Evolutionary conservation across 257 asterid genomes (phyloP).

Genomic region (Solanum clarkiae): DNA sequence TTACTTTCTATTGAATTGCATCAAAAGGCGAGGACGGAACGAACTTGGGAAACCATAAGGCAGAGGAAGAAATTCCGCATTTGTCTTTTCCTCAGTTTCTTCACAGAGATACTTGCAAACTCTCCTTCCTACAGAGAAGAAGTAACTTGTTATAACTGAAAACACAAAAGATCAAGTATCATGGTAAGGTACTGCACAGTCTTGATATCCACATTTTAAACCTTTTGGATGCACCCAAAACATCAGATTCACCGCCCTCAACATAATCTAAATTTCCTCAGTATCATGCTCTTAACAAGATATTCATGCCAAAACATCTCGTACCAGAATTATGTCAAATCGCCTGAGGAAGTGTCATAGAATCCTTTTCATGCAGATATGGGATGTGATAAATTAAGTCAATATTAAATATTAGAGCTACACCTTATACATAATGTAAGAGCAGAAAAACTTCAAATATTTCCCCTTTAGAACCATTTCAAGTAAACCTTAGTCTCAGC

Average conservation of each 20-base stretch:
- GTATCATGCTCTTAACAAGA: neutral
- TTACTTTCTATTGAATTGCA: neutral
- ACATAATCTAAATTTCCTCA: neutral
- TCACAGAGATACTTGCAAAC: conserved; percentile 61
- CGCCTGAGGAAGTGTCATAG: neutral
- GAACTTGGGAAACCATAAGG: conserved; percentile 98
- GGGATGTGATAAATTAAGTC: neutral
- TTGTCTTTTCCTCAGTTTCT: conserved; percentile 80
- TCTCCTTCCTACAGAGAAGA: conserved; percentile 65
- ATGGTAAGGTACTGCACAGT: neutral
- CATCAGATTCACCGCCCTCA: neutral
- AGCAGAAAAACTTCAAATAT: neutral
- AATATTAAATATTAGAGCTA: neutral
- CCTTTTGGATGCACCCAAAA: neutral
- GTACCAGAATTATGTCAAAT: neutral
- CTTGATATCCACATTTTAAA: neutral
- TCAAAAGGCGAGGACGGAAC: neutral
- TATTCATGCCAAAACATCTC: neutral
- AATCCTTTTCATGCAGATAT: neutral
- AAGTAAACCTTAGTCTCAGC: neutral
- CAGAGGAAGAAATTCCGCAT: conserved; percentile 81
- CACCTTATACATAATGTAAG: neutral
- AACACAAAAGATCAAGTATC: neutral
- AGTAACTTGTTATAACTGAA: neutral
- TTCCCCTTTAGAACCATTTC: neutral